Base-by-base conservation (phyloP, 768 basidiomycete genomes). In the Lyophyllum semitale region DNA sequence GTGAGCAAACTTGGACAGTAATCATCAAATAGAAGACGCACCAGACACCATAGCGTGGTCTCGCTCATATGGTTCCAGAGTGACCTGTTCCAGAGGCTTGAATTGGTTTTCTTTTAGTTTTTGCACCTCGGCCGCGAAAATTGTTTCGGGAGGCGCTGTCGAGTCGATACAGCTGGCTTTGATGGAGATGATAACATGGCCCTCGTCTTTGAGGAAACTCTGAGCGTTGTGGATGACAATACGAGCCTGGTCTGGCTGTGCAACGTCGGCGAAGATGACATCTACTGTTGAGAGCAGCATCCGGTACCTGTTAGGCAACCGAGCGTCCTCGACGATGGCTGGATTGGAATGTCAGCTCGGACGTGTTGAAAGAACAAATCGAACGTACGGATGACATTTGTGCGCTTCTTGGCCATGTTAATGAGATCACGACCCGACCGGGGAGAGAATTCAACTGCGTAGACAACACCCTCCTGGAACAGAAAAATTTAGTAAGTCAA, bases 121-220 rank as follows among this genome's bases (percentile, higher is more conserved):
- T 69, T 93, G 84, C 38, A 98, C 90, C 73, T 98, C 93, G 33
- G 80, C 74, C 1, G 93, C 89, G 64, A 98, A 99, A 44, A 98
- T 88, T 23, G 85, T 87, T 59, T 93, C 92, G 9, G 97, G 86
- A 2, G 93, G 85, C 3, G 83, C 83, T n/a, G 95, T 98, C 40
- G 94, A 98, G 73, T 99, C 97, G 71, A 99, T 90, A 79, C 97
- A 99, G 65, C 91, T 94, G 27, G 97, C 97, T 79, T 99, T 99
- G 83, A 99, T 97, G 51, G 96, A 98, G 60, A 99, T 94, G 64
- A 99, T 87, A 63, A 84, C 79, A 65, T 97, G 93, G 2, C 97
- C 97, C 27, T 83, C 84, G 71, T 95, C 89, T 73, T 96, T 98
- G 51, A 99, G 82, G 88, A 99, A 99, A 71, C 88, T 87, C 63